Conservation (phyloP, 2,329 filamentous ascomycete genomes). For the Penicillium sp. region DNA sequence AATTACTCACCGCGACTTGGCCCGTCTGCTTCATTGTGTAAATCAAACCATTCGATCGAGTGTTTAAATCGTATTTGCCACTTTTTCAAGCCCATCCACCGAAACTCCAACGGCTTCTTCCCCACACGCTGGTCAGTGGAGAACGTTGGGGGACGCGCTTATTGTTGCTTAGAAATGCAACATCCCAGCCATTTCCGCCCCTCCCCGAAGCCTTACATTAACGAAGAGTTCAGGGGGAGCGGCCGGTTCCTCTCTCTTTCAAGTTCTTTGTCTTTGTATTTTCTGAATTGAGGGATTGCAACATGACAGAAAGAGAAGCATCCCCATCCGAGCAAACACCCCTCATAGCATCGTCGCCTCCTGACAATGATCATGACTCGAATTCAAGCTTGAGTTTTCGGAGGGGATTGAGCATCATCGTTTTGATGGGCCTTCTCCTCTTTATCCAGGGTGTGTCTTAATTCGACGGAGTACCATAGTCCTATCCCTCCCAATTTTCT, state of each 20-base stretch:
- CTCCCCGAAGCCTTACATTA: neutral
- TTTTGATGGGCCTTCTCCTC: constrained; percentile 31
- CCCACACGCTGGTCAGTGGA: neutral
- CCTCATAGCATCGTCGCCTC: constrained; percentile 11
- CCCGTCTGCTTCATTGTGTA: neutral
- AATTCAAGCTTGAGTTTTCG: constrained; percentile 5
- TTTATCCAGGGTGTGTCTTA: constrained; percentile 27
- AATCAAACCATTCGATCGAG: neutral
- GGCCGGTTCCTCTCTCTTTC: neutral
- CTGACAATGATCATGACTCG: constrained; percentile 4
- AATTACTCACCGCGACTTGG: neutral
- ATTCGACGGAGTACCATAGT: no score
- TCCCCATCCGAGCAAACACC: constrained; percentile 21
- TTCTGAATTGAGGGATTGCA: neutral
- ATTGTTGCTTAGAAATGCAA: constrained; percentile 25
- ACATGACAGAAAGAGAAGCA: constrained; percentile 14
- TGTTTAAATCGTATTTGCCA: no score
- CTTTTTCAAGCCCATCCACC: no score
- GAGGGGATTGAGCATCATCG: constrained; percentile 19
- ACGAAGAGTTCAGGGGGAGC: neutral
- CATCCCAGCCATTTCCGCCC: constrained; percentile 10
- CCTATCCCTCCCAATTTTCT: no score
- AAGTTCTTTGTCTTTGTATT: neutral
- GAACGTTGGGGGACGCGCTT: constrained; percentile 10
- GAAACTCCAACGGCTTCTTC: neutral